Conservation (phyloP, 2,329 filamentous ascomycete species). For the Clarireedia monteithiana region DNA sequence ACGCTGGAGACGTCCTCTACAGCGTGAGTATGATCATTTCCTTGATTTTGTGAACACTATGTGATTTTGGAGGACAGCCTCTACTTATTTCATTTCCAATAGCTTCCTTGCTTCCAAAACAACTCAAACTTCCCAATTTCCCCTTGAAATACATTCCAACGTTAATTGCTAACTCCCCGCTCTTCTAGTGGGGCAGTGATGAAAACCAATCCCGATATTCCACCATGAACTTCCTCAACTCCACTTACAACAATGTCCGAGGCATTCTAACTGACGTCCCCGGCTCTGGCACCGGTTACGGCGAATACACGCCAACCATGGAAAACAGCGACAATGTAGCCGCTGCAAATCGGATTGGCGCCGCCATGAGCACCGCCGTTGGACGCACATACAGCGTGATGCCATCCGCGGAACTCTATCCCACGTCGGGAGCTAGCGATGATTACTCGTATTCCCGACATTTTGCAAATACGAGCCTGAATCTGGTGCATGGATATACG, state of each 20-base stretch:
- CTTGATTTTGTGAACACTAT: too few species aligned
- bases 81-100: too few species aligned
- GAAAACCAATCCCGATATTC: conserved; percentile 39
- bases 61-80: too few species aligned
- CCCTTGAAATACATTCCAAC: too few species aligned
- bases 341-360: conserved; percentile 31
- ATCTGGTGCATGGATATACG: conserved; percentile 36
- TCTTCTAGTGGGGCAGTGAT: conserved; percentile 43
- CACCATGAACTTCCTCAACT: conserved; percentile 45
- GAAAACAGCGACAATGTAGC: conserved; percentile 32
- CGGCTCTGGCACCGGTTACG: conserved; percentile 31
- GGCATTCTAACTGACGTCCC: conserved; percentile 37
- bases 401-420: conserved; percentile 37
- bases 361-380: conserved; percentile 34
- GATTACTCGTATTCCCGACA: conserved; percentile 41
- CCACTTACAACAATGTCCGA: conserved; percentile 42
- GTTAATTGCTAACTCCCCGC: too few species aligned
- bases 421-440: conserved; percentile 38
- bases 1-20: conserved; percentile 44
- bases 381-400: conserved; percentile 32
- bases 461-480: conserved; percentile 31
- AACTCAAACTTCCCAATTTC: too few species aligned
- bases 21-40: conserved; percentile 16
- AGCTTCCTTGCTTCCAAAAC: too few species aligned
- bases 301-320: conserved; percentile 36